Evolutionary conservation across 179 eudicot species (phyloP).

Genomic region (Amaranthus tricolor): DNA sequence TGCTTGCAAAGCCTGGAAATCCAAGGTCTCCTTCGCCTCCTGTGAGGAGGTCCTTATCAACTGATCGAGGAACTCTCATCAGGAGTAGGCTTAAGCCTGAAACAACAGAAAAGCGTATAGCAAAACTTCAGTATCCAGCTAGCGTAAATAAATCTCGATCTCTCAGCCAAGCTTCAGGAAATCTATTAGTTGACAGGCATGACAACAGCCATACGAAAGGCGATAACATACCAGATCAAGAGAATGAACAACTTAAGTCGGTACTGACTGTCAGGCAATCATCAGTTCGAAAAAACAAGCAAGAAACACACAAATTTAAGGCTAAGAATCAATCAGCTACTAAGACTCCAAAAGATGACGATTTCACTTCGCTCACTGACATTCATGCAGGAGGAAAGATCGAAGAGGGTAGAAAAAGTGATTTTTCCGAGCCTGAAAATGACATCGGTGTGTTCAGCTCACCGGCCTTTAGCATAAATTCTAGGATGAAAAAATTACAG

Average conservation of each 20-base stretch:
- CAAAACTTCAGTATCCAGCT: slow-evolving; percentile 50
- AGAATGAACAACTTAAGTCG: slow-evolving; percentile 58
- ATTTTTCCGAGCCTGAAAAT: slow-evolving; percentile 68
- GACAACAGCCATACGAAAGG: slow-evolving; percentile 19
- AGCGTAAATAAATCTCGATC: slow-evolving; percentile 57
- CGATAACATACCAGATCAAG: slow-evolving; percentile 23
- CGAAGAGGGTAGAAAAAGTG: slow-evolving; percentile 56
- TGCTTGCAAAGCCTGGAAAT: slow-evolving; percentile 32
- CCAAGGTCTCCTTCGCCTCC: slow-evolving; percentile 85
- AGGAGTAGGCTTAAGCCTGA: slow-evolving; percentile 64
- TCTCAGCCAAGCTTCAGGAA: slow-evolving; percentile 27
- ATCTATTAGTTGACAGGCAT: slow-evolving; percentile 33
- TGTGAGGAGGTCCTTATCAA: slow-evolving; percentile 72
- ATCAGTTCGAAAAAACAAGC: slow-evolving; percentile 51
- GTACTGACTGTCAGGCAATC: slow-evolving; percentile 55
- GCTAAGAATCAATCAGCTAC: slow-evolving; percentile 43
- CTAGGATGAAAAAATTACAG: slow-evolving; percentile 43
- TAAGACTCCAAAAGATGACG: slow-evolving; percentile 44
- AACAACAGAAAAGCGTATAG: slow-evolving; percentile 40
- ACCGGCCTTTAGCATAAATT: slow-evolving; percentile 27
- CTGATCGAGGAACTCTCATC: slow-evolving; percentile 70
- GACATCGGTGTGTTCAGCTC: slow-evolving; percentile 38
- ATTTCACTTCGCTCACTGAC: slow-evolving; percentile 36
- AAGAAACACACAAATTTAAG: slow-evolving; percentile 56
- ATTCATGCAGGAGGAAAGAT: slow-evolving; percentile 30